Conservation (phyloP, 2,329 filamentous ascomycete species). For the Ceratocystis eucalypticola region DNA sequence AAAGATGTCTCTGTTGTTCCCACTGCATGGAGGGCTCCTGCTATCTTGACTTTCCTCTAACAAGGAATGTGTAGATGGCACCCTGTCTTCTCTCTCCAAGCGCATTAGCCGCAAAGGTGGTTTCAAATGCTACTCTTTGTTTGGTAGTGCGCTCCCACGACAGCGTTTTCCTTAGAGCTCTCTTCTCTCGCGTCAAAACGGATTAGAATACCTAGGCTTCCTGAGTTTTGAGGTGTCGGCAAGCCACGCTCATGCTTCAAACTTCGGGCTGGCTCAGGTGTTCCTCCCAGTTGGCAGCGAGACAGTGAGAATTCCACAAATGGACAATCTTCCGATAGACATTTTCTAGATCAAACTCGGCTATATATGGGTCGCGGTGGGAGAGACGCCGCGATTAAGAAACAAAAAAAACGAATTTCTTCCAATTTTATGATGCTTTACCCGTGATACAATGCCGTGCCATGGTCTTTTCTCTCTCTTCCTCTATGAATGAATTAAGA, state of each 20-base stretch:
- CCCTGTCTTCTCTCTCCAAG: background rate
- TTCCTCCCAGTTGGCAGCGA: background rate
- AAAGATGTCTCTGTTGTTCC: background rate
- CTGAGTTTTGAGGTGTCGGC: slow-evolving; percentile 2
- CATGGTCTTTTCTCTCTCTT: background rate
- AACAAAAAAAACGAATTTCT: background rate
- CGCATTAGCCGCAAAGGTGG: background rate
- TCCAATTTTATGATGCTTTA: background rate
- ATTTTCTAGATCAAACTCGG: background rate
- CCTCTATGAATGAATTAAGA: background rate
- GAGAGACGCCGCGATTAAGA: slow-evolving; percentile 10
- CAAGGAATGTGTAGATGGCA: background rate
- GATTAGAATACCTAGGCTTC: too few species aligned
- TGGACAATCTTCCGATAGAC: slow-evolving; percentile 2
- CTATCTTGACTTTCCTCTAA: background rate
- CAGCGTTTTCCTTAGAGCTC: background rate
- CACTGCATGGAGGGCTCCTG: slow-evolving; percentile 1
- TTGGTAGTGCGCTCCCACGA: background rate
- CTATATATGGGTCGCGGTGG: slow-evolving; percentile 8
- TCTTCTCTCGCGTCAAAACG: background rate
- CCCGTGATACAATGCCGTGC: background rate
- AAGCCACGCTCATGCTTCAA: slow-evolving; percentile 8
- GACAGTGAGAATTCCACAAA: slow-evolving; percentile 3
- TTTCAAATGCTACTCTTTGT: background rate
- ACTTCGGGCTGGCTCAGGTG: background rate